Evolutionary conservation across 306 rosid genomes (phyloP), one percentile per base, ranked within the genome.

Genomic region (Mimosa pudica): DNA sequence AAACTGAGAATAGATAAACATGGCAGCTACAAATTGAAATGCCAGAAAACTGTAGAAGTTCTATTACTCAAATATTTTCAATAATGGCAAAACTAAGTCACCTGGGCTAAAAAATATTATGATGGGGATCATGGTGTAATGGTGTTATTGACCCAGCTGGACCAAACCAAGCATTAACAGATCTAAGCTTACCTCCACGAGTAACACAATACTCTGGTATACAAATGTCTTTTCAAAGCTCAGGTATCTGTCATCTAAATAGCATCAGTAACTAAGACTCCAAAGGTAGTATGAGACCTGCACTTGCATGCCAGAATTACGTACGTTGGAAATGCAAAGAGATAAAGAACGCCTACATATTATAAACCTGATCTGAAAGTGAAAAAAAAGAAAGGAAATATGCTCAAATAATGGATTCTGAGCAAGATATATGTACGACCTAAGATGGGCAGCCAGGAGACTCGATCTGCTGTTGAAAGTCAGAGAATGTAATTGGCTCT

Each of bases 131-230:
- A 42, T 91, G 99, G 85, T 93, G 99, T 83, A 95, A 88, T 11
- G 99, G 98, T 6, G 99, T 93, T 47, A 95, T 94, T 6, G 98
- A 93, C 82, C 96, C 97, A 71, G 93, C 89, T 17, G 98, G 99
- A 76, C 98, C 99, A 84, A 93, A 93, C 99, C 99, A 95, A 85
- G 99, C 98, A 91, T 91, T 95, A 42, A 93, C 85, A 81, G 96
- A 87, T 83, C 91, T 90, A 41, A 95, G 84, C 88, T 93, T 96
- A 54, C 97, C 97, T 67, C 97, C 98, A 13, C 94, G 92, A 65
- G 86, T 73, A 87, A 89, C 91, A 84, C 98, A 95, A 82, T 91
- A 89, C 84, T 95, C 99, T 44, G 98, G 99, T 87, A 95, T 85
- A 83, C 90, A 89, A 78, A 95, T 89, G 83, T 95, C 99, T 75